These are phyloP conservation scores for Nepenthes gracilis DNA, from an alignment of 148 eudicot species.

Conservation along the genomic window DNA sequence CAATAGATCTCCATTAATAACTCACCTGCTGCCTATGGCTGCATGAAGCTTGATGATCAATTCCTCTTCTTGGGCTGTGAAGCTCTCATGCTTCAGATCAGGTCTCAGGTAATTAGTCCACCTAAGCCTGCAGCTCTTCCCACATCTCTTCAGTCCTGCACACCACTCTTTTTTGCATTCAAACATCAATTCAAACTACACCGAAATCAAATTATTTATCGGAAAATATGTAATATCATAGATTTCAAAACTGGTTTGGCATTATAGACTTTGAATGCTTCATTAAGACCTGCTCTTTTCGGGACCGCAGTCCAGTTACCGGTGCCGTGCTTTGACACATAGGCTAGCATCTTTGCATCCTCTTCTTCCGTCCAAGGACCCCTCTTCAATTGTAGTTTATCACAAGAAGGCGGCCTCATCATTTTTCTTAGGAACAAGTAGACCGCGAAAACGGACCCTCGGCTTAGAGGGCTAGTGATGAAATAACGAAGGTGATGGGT, in stretches of 20 bases:
- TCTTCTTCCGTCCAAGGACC: slow-evolving; percentile 32
- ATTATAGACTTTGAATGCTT: not conserved
- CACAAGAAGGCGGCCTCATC: slow-evolving; percentile 40
- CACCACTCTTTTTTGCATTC: not conserved
- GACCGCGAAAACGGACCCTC: not conserved
- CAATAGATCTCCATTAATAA: not conserved
- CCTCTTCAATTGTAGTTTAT: slow-evolving; percentile 26
- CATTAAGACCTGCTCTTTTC: slow-evolving; percentile 31
- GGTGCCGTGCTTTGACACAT: slow-evolving; percentile 22
- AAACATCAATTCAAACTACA: slow-evolving; percentile 1
- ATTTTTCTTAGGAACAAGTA: slow-evolving; percentile 7
- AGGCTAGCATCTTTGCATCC: slow-evolving; percentile 20
- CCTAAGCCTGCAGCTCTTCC: slow-evolving; percentile 45
- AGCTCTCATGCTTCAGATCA: slow-evolving; percentile 34
- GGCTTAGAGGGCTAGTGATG: not conserved
- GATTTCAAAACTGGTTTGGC: not conserved
- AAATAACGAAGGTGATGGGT: slow-evolving; percentile 6
- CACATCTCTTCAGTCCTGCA: slow-evolving; percentile 48
- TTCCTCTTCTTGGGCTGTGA: slow-evolving; percentile 73
- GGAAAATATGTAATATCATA: not conserved
- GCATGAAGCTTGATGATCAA: slow-evolving; percentile 72
- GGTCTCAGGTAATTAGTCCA: slow-evolving; percentile 25
- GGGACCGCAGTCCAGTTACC: slow-evolving; percentile 23
- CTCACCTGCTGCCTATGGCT: slow-evolving; percentile 76
- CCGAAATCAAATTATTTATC: not conserved